Conservation (phyloP, 129 eudicot species). For the Chrysanthemum seticuspe region DNA sequence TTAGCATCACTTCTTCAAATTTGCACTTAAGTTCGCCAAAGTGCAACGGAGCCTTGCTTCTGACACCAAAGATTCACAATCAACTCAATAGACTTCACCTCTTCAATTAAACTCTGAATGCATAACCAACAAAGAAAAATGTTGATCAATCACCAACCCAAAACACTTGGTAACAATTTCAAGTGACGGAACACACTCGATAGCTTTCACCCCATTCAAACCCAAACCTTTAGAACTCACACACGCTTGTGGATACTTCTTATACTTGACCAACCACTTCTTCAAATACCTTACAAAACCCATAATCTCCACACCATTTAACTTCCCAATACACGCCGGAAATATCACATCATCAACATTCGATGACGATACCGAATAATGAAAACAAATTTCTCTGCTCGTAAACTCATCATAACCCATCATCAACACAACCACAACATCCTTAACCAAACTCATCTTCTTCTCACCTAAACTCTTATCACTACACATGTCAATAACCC, state of each 20-base stretch:
- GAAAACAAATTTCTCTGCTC: slow-evolving; percentile 64
- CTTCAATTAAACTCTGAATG: slow-evolving; percentile 64
- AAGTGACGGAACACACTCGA: slow-evolving; percentile 65
- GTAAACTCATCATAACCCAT: slow-evolving; percentile 75
- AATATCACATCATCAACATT: slow-evolving; percentile 74
- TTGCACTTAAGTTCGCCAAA: slow-evolving; percentile 40
- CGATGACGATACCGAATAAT: slow-evolving; percentile 49
- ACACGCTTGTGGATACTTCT: slow-evolving; percentile 63
- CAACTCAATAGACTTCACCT: slow-evolving; percentile 48
- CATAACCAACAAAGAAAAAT: slow-evolving; percentile 69
- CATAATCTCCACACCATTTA: slow-evolving; percentile 63
- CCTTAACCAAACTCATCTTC: slow-evolving; percentile 41
- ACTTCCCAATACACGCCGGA: slow-evolving; percentile 62
- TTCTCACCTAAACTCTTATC: slow-evolving; percentile 36
- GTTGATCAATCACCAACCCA: slow-evolving; percentile 72
- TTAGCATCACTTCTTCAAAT: slow-evolving; percentile 29
- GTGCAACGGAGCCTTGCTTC: slow-evolving; percentile 59
- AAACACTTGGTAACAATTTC: slow-evolving; percentile 54
- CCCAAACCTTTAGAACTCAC: slow-evolving; percentile 44
- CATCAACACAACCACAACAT: slow-evolving; percentile 63
- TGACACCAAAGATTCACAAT: slow-evolving; percentile 49
- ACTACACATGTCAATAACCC: slow-evolving; percentile 47
- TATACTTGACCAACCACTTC: slow-evolving; percentile 76
- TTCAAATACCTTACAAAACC: slow-evolving; percentile 57
- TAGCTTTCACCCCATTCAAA: slow-evolving; percentile 39